Evolutionary conservation across 768 basidiomycete species (phyloP), one percentile per base, ranked within the genome.

Genomic region (Rhodosporidiobolus sp.): DNA sequence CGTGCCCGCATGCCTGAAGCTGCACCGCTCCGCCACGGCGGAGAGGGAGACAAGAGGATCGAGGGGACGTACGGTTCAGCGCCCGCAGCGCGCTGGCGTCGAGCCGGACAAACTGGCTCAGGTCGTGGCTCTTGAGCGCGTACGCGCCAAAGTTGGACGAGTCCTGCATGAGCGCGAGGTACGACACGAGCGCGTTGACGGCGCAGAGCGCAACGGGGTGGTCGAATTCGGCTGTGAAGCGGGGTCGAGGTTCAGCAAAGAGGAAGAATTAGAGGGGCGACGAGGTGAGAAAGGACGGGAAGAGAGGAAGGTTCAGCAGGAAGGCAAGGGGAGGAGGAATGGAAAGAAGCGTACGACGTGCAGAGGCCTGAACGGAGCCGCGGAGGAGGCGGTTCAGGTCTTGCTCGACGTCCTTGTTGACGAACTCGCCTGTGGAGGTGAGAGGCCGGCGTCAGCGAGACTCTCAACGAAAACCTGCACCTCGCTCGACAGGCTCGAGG

Each of bases 81-180:
- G 96, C 96, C 62, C 90, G 86, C 26, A 98, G 83, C 0, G 96
- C 95, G 73, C 93, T 95, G 3, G 96, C 92, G 79, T 99, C 96
- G 16, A 98, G 86, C 69, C 89, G 89, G 94, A 99, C 96, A 81
- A 89, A 98, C 79, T 91, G 94, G 3, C 90, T 87, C 0, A 99
- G 84, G 79, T 98, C 94, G 79, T 99, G 94, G 0, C 89, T 90
- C 50, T 86, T 86, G 20, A 99, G 85, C 22, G 85, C 87, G 83
- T 88, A 98, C 67, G 88, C 86, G 30, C 88, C 89, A 73, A 89
- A 88, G 77, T 94, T 92, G 5, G 87, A 84, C 10, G 88, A 82
- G 75, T 95, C 91, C 12, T 88, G 83, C 4, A 92, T 83, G 9
- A 99, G 87, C 24, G 87, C 85, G 1, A 98, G 86, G 80, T 97